Conservation (phyloP, 1,284 basidiomycete species). For the Rhodotorula sp. region DNA sequence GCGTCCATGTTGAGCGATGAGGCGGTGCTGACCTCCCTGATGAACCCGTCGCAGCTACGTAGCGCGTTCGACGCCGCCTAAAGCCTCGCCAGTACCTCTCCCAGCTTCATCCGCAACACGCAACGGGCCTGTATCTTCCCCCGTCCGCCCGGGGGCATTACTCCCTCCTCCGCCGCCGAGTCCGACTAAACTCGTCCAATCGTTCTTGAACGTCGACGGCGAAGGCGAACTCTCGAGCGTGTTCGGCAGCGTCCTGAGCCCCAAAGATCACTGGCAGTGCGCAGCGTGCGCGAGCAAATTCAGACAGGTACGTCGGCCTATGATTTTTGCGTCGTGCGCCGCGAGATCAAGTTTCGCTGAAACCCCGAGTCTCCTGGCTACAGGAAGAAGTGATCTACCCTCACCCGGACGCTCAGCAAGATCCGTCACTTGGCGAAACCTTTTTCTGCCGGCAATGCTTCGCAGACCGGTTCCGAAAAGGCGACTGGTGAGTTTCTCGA, state of each 20-base stretch:
- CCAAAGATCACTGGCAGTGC: conserved; percentile 33
- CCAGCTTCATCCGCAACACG: too few species aligned
- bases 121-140: not conserved
- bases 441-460: conserved; percentile 39
- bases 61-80: not conserved
- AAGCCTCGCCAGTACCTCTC: not conserved
- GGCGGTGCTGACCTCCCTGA: not conserved
- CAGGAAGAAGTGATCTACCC: conserved; percentile 40
- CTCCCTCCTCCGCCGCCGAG: conserved; percentile 7
- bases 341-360: not conserved
- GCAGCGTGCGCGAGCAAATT: conserved; percentile 22
- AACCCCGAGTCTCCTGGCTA: too few species aligned
- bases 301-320: conserved; percentile 10
- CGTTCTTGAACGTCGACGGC: conserved; percentile 3
- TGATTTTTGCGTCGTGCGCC: not conserved
- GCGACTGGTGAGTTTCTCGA: conserved; percentile 21
- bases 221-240: conserved; percentile 27
- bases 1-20: not conserved
- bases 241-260: conserved; percentile 32
- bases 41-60: not conserved
- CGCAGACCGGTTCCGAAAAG: conserved; percentile 30
- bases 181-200: not conserved
- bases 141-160: conserved; percentile 12
- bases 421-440: conserved; percentile 11
- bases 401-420: conserved; percentile 27